phyloP scores from a whole-genome alignment of 345 rosid genomes.

The Passiflora organensis region DNA sequence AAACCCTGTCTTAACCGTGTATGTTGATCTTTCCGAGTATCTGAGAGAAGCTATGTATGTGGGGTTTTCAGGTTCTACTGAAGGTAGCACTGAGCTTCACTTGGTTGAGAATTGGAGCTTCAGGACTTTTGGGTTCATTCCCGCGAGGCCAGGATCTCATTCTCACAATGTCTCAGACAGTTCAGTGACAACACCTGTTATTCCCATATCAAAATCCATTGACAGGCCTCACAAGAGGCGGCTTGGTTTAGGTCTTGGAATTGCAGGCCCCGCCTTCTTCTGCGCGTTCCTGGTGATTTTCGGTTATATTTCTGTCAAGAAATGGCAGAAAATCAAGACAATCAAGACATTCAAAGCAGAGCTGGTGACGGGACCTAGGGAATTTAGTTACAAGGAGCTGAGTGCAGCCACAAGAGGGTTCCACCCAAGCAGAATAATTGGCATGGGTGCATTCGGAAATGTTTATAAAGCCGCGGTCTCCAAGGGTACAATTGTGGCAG shows the following conservation, averaged over 20 bases:
- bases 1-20: slow-evolving; percentile 46
- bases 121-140: slow-evolving; percentile 54
- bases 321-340: slow-evolving; percentile 43
- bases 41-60: slow-evolving; percentile 55
- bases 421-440: slow-evolving; percentile 74
- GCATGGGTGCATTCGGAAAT: slow-evolving; percentile 81
- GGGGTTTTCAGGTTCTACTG: slow-evolving; percentile 92
- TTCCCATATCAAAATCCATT: slow-evolving; percentile 34
- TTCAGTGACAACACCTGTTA: slow-evolving; percentile 37
- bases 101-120: slow-evolving; percentile 73
- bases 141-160: slow-evolving; percentile 43
- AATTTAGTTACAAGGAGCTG: slow-evolving; percentile 71
- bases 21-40: slow-evolving; percentile 56
- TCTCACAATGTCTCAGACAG: slow-evolving; percentile 79
- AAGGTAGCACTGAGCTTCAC: slow-evolving; percentile 93
- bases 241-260: slow-evolving; percentile 68
- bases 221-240: slow-evolving; percentile 31
- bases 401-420: slow-evolving; percentile 74
- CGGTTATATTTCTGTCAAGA: slow-evolving; percentile 59
- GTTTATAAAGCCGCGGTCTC: slow-evolving; percentile 74
- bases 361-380: slow-evolving; percentile 60
- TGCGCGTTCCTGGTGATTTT: slow-evolving; percentile 51
- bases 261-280: slow-evolving; percentile 75
- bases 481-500: slow-evolving; percentile 62
- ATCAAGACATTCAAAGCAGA: slow-evolving; percentile 61